A percentile compares a stretch with the other conserved stretches of the same genome.
phyloP scores from a whole-genome alignment of 129 eudicot species.

The Calendula officinalis region DNA sequence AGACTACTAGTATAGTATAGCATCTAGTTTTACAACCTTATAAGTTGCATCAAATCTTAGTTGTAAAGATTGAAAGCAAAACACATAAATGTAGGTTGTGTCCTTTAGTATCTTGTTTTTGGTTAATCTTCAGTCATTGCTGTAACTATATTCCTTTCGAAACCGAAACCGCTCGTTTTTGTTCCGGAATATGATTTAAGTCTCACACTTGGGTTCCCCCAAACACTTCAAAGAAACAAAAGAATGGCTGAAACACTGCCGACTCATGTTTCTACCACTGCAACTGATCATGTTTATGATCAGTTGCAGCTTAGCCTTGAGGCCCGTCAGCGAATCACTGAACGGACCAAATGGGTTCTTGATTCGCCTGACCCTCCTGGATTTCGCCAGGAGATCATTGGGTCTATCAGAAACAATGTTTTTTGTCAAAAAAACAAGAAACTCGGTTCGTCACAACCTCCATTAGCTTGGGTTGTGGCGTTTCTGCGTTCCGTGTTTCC shows the following conservation, averaged over 20 bases:
- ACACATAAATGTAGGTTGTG: slow-evolving; percentile 33
- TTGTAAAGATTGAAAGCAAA: slow-evolving; percentile 25
- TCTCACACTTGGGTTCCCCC: slow-evolving; percentile 45
- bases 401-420: slow-evolving; percentile 40
- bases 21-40: slow-evolving; percentile 28
- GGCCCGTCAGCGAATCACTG: slow-evolving; percentile 41
- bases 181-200: slow-evolving; percentile 27
- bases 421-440: slow-evolving; percentile 32
- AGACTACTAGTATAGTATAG: slow-evolving; percentile 1
- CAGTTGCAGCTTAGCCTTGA: slow-evolving; percentile 37
- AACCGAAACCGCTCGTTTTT: slow-evolving; percentile 12
- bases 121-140: slow-evolving; percentile 6
- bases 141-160: slow-evolving; percentile 13
- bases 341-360: slow-evolving; percentile 59
- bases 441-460: slow-evolving; percentile 24
- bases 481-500: slow-evolving; percentile 47
- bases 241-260: slow-evolving; percentile 36
- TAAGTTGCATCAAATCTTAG: slow-evolving; percentile 32
- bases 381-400: slow-evolving; percentile 40
- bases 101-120: slow-evolving; percentile 27
- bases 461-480: slow-evolving; percentile 23
- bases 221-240: slow-evolving; percentile 55
- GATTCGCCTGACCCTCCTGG: slow-evolving; percentile 66
- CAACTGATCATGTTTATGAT: slow-evolving; percentile 35
- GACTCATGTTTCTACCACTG: slow-evolving; percentile 25